Base-by-base conservation (phyloP, 352 stramenopile species). In the Phytopythium helicoides region DNA sequence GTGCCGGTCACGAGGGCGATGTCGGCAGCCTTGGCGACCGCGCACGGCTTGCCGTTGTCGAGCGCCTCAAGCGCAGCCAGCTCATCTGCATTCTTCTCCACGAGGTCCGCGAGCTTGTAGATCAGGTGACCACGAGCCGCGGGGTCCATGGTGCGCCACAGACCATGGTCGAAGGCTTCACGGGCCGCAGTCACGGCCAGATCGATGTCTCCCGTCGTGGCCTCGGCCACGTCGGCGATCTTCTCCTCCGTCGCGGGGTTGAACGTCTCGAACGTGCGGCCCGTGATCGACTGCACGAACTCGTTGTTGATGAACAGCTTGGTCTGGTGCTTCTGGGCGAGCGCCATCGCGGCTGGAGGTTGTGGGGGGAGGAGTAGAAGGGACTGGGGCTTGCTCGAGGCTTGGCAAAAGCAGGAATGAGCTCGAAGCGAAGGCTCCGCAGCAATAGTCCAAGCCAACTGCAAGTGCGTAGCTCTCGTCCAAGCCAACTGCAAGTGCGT, bases 21-120 rank as follows among this genome's bases (percentile, higher is more conserved):
- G 18, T 98, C 68, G 69, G 97, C 93, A 22, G 68, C 78, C 26
- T 67, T 62, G 11, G 86, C 83, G 61, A 98, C 89, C 26, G 71
- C 33, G 11, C 92, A 61, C 7, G 95, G 89, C 64, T 98, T 98
- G 33, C 95, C 95, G 54, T 80, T 92, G 72, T 99, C 96, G 9
- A 97, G 55, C 19, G 94, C 96, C 66, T 98, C 96, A 3, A 98
- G 77, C 5, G 64, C 64, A 4, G 64, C 67, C 3, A 94, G 68
- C 52, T 93, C 82, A 46, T 81, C 75, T 7, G 64, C 66, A 49
- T 81, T 69, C 42, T 66, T 26, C 31, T 66, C 52, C 12, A 79
- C 58, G 19, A 75, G 51, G 46, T 75, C 66, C n/a, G 62, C 62
- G 21, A 72, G 62, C 46, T 66, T 68, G 51, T 51, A 49, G 10